These are phyloP conservation scores for Metarhizium robertsii DNA, from an alignment of 2,329 filamentous ascomycete genomes.

Conservation along the genomic window DNA sequence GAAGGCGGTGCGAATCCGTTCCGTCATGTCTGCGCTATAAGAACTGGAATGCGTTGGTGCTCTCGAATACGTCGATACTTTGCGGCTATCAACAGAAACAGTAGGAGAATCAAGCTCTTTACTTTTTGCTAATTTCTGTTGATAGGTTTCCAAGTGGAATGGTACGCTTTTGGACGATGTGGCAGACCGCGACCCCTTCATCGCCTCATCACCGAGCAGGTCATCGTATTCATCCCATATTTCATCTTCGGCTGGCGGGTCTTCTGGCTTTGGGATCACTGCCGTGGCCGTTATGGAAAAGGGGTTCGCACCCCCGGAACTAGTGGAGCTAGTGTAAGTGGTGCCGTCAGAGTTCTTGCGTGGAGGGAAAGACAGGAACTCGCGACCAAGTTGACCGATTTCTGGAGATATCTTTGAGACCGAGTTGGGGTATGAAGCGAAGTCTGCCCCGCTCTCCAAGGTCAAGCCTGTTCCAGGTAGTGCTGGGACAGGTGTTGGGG, in stretches of 20 bases:
- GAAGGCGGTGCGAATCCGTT: conserved; percentile 41
- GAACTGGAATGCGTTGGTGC: conserved; percentile 37
- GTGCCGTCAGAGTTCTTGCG: conserved; percentile 62
- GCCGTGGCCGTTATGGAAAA: conserved; percentile 53
- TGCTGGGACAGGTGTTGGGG: conserved; percentile 28
- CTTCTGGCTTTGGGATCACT: conserved; percentile 50
- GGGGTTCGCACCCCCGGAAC: conserved; percentile 48
- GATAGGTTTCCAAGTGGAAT: conserved; percentile 45
- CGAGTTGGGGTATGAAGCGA: conserved; percentile 21
- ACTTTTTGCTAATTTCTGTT: conserved; percentile 25
- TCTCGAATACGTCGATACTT: conserved; percentile 23
- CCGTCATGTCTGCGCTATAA: conserved; percentile 45
- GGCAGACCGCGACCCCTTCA: conserved; percentile 37
- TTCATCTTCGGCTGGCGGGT: conserved; percentile 69
- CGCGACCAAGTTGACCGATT: conserved; percentile 27
- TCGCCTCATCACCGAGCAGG: conserved; percentile 57
- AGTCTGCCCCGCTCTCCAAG: conserved; percentile 16
- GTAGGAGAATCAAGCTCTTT: conserved; percentile 40
- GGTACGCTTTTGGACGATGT: conserved; percentile 48
- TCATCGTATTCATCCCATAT: conserved; percentile 95
- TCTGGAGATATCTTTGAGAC: conserved; percentile 21
- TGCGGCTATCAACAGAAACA: conserved; percentile 22
- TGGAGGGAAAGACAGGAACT: conserved; percentile 68
- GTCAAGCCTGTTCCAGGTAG: conserved; percentile 26
- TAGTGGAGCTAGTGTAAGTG: conserved; percentile 45